Conservation (phyloP, 139 green algal genomes). For the Diplosphaera chodatii region DNA sequence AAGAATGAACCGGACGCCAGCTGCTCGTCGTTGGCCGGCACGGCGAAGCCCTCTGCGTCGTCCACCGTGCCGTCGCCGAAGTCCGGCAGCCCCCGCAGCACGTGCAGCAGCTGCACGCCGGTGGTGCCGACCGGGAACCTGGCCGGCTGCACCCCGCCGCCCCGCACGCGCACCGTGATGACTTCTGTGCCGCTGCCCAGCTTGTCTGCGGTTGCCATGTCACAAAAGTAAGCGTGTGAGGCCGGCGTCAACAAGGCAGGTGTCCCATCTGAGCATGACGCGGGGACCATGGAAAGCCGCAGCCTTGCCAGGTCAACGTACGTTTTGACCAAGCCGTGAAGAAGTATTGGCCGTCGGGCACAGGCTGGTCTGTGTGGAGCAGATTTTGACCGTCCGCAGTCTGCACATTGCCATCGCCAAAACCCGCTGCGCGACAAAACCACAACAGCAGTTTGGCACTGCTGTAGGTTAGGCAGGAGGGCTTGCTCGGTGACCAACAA, state of each 20-base stretch:
- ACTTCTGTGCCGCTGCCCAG: not conserved
- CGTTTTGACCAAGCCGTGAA: not conserved
- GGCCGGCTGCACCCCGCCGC: not conserved
- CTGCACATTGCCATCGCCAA: not conserved
- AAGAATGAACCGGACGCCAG: not conserved
- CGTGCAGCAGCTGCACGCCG: not conserved
- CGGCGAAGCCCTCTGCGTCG: not conserved
- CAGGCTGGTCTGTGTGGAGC: not conserved
- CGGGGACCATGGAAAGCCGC: no score
- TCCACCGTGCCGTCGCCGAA: not conserved
- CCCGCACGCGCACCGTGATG: not conserved
- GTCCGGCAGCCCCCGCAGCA: not conserved
- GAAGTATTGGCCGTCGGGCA: not conserved
- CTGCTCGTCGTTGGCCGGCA: not conserved
- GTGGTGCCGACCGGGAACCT: not conserved
- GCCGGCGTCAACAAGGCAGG: no score
- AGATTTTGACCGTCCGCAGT: not conserved
- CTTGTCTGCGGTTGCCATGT: not conserved
- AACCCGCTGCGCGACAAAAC: no score
- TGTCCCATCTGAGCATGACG: no score
- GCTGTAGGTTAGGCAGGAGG: no score
- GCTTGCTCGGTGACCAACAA: no score
- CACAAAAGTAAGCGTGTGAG: no score
- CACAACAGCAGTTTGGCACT: no score
- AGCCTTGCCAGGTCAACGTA: no score